A percentile compares a stretch with the other conserved stretches of the same genome.
Conservation (phyloP, 2,329 filamentous ascomycete genomes). For the Clonostachys sp. region DNA sequence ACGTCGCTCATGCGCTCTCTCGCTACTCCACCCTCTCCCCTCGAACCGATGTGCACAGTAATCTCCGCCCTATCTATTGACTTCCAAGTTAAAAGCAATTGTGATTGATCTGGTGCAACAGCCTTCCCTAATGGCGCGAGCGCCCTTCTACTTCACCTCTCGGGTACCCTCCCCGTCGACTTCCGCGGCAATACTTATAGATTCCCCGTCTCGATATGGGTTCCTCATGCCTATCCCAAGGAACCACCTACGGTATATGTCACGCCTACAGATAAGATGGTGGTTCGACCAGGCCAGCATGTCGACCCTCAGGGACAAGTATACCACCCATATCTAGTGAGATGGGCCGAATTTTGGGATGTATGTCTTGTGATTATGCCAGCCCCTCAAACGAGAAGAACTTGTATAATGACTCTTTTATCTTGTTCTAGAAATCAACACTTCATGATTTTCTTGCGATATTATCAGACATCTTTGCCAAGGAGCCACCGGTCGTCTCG, state of each 20-base stretch:
- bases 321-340: constrained; percentile 91
- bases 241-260: constrained; percentile 87
- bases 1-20: constrained; percentile 78
- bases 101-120: constrained; percentile 26
- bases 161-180: constrained; percentile 83
- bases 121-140: constrained; percentile 86
- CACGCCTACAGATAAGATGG: constrained; percentile 82
- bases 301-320: constrained; percentile 89
- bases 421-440: constrained; percentile 63
- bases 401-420: not conserved
- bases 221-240: constrained; percentile 84
- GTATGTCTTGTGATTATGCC: constrained; percentile 41
- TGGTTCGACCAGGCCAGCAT: constrained; percentile 87
- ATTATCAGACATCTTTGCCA: constrained; percentile 82
- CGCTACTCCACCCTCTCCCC: constrained; percentile 77
- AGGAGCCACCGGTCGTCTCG: constrained; percentile 87
- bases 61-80: constrained; percentile 16
- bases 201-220: constrained; percentile 89
- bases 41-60: constrained; percentile 94
- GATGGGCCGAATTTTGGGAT: constrained; percentile 88
- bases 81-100: not conserved
- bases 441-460: constrained; percentile 79
- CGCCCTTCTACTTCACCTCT: constrained; percentile 79
- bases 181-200: constrained; percentile 88
- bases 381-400: not conserved